Evolutionary conservation across 257 asterid genomes (phyloP).

Genomic region (Solanum ossicruentum): DNA sequence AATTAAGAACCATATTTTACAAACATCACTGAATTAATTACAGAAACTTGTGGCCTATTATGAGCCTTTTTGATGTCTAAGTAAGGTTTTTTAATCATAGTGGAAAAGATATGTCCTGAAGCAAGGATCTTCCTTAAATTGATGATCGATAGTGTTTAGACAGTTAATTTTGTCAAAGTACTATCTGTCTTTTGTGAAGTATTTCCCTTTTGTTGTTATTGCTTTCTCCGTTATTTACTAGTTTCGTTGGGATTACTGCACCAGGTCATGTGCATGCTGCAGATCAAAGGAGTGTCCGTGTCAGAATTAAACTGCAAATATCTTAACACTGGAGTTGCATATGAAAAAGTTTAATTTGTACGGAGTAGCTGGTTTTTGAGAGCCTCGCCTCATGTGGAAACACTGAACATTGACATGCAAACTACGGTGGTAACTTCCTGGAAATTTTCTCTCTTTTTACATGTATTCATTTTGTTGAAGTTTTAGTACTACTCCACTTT

Average conservation of each 20-base stretch:
- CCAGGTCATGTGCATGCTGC: no score
- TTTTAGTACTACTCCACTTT: not conserved
- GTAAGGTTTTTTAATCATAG: not conserved
- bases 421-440: not conserved
- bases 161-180: not conserved
- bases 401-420: not conserved
- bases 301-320: not conserved
- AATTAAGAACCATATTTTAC: not conserved
- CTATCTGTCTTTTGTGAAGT: not conserved
- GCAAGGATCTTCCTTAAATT: not conserved
- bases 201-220: not conserved
- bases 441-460: not conserved
- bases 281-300: not conserved
- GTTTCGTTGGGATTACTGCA: no score
- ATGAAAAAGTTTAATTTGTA: not conserved
- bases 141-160: not conserved
- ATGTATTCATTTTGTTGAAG: not conserved
- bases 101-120: not conserved
- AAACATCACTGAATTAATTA: not conserved
- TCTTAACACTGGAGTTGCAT: not conserved
- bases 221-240: not conserved
- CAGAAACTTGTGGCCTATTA: not conserved
- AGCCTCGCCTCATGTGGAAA: not conserved
- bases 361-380: not conserved
- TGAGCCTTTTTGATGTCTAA: not conserved